A percentile compares a stretch with the other conserved stretches of the same genome.
Evolutionary conservation across 2,329 filamentous ascomycete genomes (phyloP).

Genomic region (Zymoseptoria ardabiliae): DNA sequence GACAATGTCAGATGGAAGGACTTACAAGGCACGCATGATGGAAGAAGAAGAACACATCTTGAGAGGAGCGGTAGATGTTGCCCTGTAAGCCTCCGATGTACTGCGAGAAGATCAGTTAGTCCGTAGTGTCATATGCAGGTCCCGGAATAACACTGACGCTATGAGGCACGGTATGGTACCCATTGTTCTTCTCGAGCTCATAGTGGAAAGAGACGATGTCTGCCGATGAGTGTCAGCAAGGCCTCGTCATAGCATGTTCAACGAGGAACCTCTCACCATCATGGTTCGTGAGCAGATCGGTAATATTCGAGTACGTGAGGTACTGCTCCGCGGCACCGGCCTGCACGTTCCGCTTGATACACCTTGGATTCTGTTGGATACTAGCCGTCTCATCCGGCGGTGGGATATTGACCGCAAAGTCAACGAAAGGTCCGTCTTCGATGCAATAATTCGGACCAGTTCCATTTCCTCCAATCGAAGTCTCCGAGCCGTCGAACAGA

Average conservation of each 20-base stretch:
- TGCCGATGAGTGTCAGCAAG: not conserved
- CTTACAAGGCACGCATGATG: constrained; percentile 40
- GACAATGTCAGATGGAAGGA: constrained; percentile 44
- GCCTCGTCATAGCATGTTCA: not conserved
- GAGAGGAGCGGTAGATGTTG: constrained; percentile 39
- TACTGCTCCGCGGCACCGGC: not conserved
- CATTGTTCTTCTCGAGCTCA: not conserved
- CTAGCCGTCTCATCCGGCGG: not conserved
- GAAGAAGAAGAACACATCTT: constrained; percentile 42
- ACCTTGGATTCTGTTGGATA: constrained; percentile 6
- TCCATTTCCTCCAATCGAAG: constrained; percentile 40
- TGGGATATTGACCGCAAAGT: constrained; percentile 25
- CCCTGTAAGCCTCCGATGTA: constrained; percentile 37
- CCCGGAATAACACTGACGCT: not conserved
- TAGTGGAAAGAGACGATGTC: not conserved
- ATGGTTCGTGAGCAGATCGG: constrained; percentile 2
- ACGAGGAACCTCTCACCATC: constrained; percentile 1
- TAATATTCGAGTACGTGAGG: constrained; percentile 8
- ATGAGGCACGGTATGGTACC: not conserved
- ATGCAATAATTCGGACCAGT: constrained; percentile 44
- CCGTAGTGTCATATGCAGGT: constrained; percentile 21
- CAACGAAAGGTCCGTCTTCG: constrained; percentile 43
- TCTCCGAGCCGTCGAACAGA: constrained; percentile 30
- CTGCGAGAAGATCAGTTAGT: constrained; percentile 37
- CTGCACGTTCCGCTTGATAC: constrained; percentile 6